phyloP scores from a whole-genome alignment of 805 yeast genomes.

The Teunomyces cretensis region DNA sequence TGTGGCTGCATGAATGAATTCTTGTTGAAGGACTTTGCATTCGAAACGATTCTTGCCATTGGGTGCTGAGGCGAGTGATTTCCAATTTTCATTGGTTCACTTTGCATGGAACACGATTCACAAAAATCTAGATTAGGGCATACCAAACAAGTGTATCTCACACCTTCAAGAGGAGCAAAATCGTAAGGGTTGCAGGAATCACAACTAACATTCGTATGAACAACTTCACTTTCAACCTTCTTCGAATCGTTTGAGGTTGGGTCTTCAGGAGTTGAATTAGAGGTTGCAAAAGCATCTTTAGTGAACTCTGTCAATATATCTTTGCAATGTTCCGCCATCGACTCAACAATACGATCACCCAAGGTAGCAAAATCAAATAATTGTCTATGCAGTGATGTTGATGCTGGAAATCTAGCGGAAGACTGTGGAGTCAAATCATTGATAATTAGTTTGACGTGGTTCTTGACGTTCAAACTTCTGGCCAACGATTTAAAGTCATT shows the following conservation, averaged over 20 bases:
- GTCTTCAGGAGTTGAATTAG: neutral
- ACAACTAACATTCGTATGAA: conserved; percentile 31
- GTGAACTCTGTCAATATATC: conserved; percentile 19
- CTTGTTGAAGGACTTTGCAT: neutral
- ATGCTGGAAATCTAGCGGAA: neutral
- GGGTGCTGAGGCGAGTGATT: conserved; percentile 28
- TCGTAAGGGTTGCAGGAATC: conserved; percentile 33
- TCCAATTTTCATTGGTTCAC: conserved; percentile 11
- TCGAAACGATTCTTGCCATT: conserved; percentile 22
- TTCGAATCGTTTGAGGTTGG: neutral
- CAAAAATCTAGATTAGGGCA: conserved; percentile 58
- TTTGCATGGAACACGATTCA: conserved; percentile 27
- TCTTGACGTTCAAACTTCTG: conserved; percentile 50
- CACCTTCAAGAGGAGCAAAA: conserved; percentile 40
- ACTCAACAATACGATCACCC: conserved; percentile 26
- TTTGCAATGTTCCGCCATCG: conserved; percentile 28
- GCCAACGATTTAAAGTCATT: conserved; percentile 44
- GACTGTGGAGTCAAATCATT: conserved; percentile 12
- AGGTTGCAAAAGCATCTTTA: conserved; percentile 1
- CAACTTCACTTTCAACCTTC: neutral
- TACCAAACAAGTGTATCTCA: conserved; percentile 50
- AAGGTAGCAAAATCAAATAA: conserved; percentile 20
- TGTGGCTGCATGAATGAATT: neutral
- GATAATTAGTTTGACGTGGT: conserved; percentile 36
- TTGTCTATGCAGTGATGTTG: neutral